Percentiles rank a stretch among this genome's conserved stretches.
phyloP scores from a whole-genome alignment of 371 early-diverging fungal genomes.

The Haplosporangium sp. region DNA sequence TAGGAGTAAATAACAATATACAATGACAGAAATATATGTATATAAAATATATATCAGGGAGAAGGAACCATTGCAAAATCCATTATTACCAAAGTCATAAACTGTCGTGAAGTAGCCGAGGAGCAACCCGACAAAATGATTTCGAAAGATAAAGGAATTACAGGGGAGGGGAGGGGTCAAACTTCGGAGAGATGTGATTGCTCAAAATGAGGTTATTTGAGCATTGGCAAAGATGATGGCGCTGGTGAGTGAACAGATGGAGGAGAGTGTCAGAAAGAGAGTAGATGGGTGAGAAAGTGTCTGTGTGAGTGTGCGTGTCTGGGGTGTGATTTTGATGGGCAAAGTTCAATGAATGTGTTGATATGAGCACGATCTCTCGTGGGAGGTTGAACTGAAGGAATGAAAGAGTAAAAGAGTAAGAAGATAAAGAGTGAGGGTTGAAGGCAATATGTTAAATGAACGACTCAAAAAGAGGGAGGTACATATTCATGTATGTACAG shows the following conservation, averaged over 20 bases:
- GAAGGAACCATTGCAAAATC: not conserved
- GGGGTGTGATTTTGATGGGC: no score
- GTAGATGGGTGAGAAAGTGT: not conserved
- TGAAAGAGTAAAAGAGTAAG: not conserved
- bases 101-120: not conserved
- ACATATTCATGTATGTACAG: no score
- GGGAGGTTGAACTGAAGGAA: no score
- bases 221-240: not conserved
- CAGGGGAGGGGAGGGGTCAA: not conserved
- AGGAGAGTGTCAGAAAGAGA: not conserved
- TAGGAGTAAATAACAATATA: slow-evolving; percentile 12
- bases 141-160: no score
- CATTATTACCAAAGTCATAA: slow-evolving; percentile 18
- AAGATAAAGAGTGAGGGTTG: not conserved
- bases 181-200: not conserved
- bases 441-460: slow-evolving; percentile 1
- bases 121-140: not conserved
- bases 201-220: not conserved
- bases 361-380: no score
- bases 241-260: not conserved
- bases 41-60: not conserved
- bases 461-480: slow-evolving; percentile 2
- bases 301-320: slow-evolving; percentile 1
- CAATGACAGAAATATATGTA: slow-evolving; percentile 1
- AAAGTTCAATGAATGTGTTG: no score